Evolutionary conservation across 805 yeast genomes (phyloP), one percentile per base, ranked within the genome.

Genomic region (Wickerhamomyces subpelliculosus): DNA sequence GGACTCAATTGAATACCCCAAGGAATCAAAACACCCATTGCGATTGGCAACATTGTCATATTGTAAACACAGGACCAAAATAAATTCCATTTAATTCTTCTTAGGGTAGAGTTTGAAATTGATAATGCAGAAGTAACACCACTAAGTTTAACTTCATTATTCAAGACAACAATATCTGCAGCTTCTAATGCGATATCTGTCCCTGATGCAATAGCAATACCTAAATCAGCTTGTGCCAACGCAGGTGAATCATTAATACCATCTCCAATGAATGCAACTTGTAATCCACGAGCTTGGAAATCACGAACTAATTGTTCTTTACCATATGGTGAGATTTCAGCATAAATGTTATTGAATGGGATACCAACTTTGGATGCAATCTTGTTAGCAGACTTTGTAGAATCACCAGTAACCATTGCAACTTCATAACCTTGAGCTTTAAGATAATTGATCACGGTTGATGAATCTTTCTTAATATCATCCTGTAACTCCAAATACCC

Each of bases 231-330:
- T 39, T 82, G 73, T 1, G 86, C 95, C 39, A 93, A 70, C 0
- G 97, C 97, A 0, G 98, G 97, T 0, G 97, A 95, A 57, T 93
- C 99, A 59, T 93, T 93, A 47, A 93, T 85, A 42, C 99, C 99
- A 62, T 93, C 99, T 27, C 99, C 99, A 18, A 93, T 81, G 68
- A 94, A 88, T 6, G 89, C 90, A 30, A 93, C 81, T 14, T 67
- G 64, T 10, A 62, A 50, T 2, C 65, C 67, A 4, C 48, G 49
- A 12, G 48, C 58, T 51, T 80, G 84, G 39, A 86, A 62, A 35
- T 70, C 67, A 29, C 63, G 61, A 18, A 93, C 77, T 25, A 86
- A 68, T 23, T 71, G 71, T 39, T 85, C 79, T 60, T 93, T 93
- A 38, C 81, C 83, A 13, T 71, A 64, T 0, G 97, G 97, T 1